Conservation (phyloP, 495 filamentous ascomycete species). For the Parathielavia appendiculata region DNA sequence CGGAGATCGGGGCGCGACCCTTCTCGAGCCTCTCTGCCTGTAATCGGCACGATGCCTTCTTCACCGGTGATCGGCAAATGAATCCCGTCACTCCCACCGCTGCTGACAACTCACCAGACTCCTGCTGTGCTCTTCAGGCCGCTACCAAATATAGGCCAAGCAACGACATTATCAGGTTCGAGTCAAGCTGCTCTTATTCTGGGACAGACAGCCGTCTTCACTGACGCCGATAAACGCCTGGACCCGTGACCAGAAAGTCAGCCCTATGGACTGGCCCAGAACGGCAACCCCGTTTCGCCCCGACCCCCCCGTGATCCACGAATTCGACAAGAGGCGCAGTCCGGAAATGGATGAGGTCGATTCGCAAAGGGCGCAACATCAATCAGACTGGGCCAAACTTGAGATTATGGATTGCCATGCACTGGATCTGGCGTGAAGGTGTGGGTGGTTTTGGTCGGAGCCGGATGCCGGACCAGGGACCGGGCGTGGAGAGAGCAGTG, state of each 20-base stretch:
- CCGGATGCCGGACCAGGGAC: slow-evolving; percentile 18
- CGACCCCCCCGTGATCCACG: neutral
- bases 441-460: slow-evolving; percentile 10
- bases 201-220: slow-evolving; percentile 9
- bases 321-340: neutral
- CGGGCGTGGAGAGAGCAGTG: slow-evolving; percentile 22
- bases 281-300: neutral
- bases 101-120: slow-evolving; percentile 14
- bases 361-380: neutral
- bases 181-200: neutral
- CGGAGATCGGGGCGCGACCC: neutral
- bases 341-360: neutral
- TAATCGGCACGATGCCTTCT: slow-evolving; percentile 9
- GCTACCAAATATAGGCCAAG: slow-evolving; percentile 30
- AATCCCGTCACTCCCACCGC: neutral
- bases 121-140: slow-evolving; percentile 18
- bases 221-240: neutral
- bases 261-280: neutral
- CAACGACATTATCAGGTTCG: slow-evolving; percentile 25
- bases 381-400: neutral
- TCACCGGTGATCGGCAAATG: slow-evolving; percentile 22
- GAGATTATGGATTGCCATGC: neutral
- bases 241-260: neutral
- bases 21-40: slow-evolving; percentile 12
- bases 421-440: slow-evolving; percentile 3